phyloP scores from a whole-genome alignment of 257 asterid species.

The Verbascum thapsus region DNA sequence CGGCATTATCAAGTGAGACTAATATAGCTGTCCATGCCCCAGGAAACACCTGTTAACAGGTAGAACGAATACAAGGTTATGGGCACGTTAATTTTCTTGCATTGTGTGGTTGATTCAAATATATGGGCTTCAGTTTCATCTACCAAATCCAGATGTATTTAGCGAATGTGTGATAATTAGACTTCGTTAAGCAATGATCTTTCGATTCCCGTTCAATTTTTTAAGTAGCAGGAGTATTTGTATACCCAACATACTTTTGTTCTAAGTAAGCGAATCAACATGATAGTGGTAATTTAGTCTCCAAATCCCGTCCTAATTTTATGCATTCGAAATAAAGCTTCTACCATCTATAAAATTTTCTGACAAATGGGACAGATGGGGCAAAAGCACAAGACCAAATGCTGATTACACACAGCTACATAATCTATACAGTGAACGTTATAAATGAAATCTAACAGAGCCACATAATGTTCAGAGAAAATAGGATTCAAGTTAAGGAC shows the following conservation, averaged over 20 bases:
- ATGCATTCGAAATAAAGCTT: constrained; percentile 1
- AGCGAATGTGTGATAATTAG: neutral
- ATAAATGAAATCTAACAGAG: neutral
- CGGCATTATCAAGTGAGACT: constrained; percentile 79
- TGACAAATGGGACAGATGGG: neutral
- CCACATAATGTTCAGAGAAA: constrained; percentile 1
- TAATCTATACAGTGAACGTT: neutral
- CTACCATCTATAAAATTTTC: neutral
- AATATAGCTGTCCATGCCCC: constrained; percentile 95
- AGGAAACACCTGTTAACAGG: constrained; percentile 69
- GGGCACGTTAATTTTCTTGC: neutral
- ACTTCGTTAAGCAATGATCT: neutral
- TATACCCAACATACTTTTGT: neutral
- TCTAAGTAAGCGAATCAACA: neutral
- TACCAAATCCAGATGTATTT: neutral
- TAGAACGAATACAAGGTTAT: neutral
- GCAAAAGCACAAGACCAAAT: neutral
- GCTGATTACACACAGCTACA: neutral
- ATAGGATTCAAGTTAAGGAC: constrained; percentile 9
- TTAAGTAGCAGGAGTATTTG: constrained; percentile 1
- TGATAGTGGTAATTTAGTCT: neutral
- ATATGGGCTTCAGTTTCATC: neutral
- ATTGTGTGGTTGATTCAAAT: neutral
- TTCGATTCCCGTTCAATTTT: neutral
- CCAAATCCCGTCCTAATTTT: too few species aligned